A percentile compares a stretch with the other conserved stretches of the same genome.
phyloP scores from a whole-genome alignment of 164 flowering plant genomes.

The Liriodendron chinense region DNA sequence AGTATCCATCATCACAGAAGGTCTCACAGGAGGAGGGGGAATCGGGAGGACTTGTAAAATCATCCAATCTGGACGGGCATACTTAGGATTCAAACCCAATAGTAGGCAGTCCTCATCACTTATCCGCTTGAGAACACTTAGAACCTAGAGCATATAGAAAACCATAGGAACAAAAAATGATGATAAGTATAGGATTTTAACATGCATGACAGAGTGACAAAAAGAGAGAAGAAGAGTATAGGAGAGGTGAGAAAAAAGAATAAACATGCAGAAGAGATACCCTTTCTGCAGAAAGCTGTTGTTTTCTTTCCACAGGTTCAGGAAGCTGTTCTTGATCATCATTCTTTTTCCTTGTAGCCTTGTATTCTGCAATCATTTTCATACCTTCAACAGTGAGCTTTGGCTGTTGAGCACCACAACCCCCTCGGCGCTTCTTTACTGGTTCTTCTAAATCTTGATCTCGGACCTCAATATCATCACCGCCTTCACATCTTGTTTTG shows the following conservation, averaged over 20 bases:
- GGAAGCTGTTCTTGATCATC: conserved; percentile 95
- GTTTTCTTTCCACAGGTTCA: conserved; percentile 98
- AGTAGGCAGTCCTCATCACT: conserved; percentile 86
- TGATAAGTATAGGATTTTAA: not conserved
- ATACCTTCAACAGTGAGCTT: conserved; percentile 90
- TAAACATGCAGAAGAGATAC: conserved; percentile 29
- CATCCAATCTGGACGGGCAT: conserved; percentile 99
- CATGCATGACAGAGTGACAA: not conserved
- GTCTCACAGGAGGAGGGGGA: conserved; percentile 99
- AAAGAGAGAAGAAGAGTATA: not conserved
- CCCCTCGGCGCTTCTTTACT: conserved; percentile 79
- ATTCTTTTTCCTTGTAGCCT: conserved; percentile 74
- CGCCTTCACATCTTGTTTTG: conserved; percentile 91
- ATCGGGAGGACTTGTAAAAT: conserved; percentile 95
- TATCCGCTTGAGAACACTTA: conserved; percentile 83
- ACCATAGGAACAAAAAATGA: not conserved
- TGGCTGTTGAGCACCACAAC: conserved; percentile 99
- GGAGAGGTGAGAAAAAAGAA: not conserved
- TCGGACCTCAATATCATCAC: conserved; percentile 77
- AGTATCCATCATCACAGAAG: conserved; percentile 99
- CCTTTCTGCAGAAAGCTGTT: conserved; percentile 88
- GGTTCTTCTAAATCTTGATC: conserved; percentile 75
- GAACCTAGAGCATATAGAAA: conserved; percentile 51
- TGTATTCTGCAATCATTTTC: conserved; percentile 99
- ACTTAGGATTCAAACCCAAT: conserved; percentile 84